Evolutionary conservation across 2,329 filamentous ascomycete species (phyloP), one percentile per base, ranked within the genome.

Genomic region (Coniochaeta sp.): DNA sequence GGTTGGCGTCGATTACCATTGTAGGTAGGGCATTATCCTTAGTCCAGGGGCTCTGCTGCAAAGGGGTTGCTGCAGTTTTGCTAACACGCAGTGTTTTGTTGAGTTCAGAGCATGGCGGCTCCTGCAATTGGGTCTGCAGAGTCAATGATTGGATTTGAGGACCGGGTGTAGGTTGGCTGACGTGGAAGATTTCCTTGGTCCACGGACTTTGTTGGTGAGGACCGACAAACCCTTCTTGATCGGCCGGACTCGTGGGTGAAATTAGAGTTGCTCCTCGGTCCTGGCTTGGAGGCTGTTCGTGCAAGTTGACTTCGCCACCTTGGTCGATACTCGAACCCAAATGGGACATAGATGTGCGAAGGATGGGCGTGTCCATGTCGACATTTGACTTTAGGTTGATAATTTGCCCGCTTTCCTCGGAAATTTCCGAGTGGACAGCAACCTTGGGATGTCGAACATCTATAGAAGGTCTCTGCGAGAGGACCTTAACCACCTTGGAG

Each of bases 21-120:
- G 47, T 17, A 16, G 56, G 57, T 57, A 55, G 59, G n/a, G 58
- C 28, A 17, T 30, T 24, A n/a, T 63, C 64, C 55, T 57, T 60
- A 26, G 24, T 47, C 70, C 71, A 73, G 1, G 71, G 70, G 30
- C 69, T 72, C 60, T 73, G 71, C 59, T 70, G 65, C 47, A 68
- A 67, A 61, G 65, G 58, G 17, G 24, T 52, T 8, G 47, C 14
- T 26, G 5, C 26, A 30, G 24, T 9, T 3, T 30, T 52, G 47
- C 47, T 30, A 7, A 17, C 22, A 22, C 26, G 54, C 30, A 17
- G 30, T 38, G 30, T 7, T 55, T 16, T 14, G 4, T 28, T 26
- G 10, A 28, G 12, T 38, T 38, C 22, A n/a, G 30, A 22, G 17
- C 12, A n/a, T 36, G 38, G 16, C n/a, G 52, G 10, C 19, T 12